Percentiles rank a stretch among this genome's conserved stretches.
Evolutionary conservation across 768 basidiomycete species (phyloP).

Genomic region (Coprinopsis strossmayeri): DNA sequence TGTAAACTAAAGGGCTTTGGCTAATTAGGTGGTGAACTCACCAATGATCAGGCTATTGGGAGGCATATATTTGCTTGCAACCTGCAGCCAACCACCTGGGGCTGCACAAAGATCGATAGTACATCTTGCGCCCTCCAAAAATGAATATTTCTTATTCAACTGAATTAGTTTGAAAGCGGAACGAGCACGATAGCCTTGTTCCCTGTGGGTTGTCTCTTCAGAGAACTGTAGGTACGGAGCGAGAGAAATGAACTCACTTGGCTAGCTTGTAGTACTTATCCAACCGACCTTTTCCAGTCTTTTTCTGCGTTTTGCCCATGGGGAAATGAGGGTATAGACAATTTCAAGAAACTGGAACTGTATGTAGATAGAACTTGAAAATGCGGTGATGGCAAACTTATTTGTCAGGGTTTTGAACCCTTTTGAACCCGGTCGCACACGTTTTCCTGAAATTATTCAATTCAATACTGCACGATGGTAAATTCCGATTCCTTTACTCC

Average conservation of each 20-base stretch:
- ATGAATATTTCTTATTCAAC: conserved; percentile 94
- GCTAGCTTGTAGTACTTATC: conserved; percentile 98
- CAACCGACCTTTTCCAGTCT: conserved; percentile 91
- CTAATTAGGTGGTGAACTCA: conserved; percentile 25
- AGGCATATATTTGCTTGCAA: conserved; percentile 97
- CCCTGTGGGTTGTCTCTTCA: conserved; percentile 42
- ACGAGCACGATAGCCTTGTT: conserved; percentile 98
- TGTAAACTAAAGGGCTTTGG: conserved; percentile 7
- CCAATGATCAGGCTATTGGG: conserved; percentile 88
- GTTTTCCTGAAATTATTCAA: background rate
- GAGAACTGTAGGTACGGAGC: conserved; percentile 4
- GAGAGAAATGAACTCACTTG: conserved; percentile 44
- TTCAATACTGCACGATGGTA: conserved; percentile 5
- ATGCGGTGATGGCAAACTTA: background rate
- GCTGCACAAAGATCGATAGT: conserved; percentile 98
- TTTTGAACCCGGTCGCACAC: background rate
- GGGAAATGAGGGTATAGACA: conserved; percentile 5
- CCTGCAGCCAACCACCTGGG: conserved; percentile 98
- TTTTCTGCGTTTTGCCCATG: conserved; percentile 85
- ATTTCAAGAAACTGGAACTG: background rate
- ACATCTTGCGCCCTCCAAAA: conserved; percentile 85
- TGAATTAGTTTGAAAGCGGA: conserved; percentile 99
- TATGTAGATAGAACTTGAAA: conserved; percentile 3
- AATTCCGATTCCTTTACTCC: conserved; percentile 24
- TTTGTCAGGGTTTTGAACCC: background rate